Conservation (phyloP, 2,329 filamentous ascomycete species). For the Trichoderma semiorbis region DNA sequence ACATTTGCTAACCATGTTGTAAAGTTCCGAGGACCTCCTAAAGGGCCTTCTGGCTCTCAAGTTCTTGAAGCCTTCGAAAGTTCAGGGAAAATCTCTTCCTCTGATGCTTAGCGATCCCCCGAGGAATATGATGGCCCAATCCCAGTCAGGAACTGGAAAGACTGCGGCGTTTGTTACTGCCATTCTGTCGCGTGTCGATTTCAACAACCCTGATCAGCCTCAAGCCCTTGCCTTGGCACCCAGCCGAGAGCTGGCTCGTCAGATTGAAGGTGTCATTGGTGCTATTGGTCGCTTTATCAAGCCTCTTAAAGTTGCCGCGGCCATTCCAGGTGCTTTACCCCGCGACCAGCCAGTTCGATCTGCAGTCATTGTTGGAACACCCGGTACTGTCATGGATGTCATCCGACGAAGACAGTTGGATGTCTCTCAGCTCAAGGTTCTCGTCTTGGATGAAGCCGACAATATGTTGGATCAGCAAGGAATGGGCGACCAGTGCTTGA, state of each 20-base stretch:
- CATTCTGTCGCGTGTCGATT: constrained; percentile 81
- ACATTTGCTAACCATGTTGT: constrained; percentile 5
- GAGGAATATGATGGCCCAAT: constrained; percentile 93
- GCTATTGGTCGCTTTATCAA: constrained; percentile 82
- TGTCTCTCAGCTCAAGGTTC: constrained; percentile 66
- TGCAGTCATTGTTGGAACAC: constrained; percentile 86
- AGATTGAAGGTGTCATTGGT: constrained; percentile 82
- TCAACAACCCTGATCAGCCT: constrained; percentile 62
- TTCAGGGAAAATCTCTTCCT: constrained; percentile 91
- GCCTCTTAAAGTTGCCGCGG: constrained; percentile 71
- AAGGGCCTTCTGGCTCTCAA: constrained; percentile 76
- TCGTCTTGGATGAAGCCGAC: constrained; percentile 95
- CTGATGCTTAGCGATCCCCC: constrained; percentile 85
- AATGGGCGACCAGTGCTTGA: constrained; percentile 88
- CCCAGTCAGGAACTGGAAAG: constrained; percentile 98
- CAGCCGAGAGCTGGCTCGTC: constrained; percentile 88
- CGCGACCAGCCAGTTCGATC: constrained; percentile 67
- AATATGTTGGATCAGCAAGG: constrained; percentile 98
- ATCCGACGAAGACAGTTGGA: constrained; percentile 76
- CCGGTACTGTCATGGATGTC: constrained; percentile 86
- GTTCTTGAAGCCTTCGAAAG: constrained; percentile 95
- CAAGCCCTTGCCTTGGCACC: constrained; percentile 89
- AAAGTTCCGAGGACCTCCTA: constrained; percentile 55
- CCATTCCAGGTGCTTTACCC: constrained; percentile 73
- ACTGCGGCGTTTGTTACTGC: constrained; percentile 95